phyloP scores from a whole-genome alignment of 768 basidiomycete species.

The Leucosporidium scottii region DNA sequence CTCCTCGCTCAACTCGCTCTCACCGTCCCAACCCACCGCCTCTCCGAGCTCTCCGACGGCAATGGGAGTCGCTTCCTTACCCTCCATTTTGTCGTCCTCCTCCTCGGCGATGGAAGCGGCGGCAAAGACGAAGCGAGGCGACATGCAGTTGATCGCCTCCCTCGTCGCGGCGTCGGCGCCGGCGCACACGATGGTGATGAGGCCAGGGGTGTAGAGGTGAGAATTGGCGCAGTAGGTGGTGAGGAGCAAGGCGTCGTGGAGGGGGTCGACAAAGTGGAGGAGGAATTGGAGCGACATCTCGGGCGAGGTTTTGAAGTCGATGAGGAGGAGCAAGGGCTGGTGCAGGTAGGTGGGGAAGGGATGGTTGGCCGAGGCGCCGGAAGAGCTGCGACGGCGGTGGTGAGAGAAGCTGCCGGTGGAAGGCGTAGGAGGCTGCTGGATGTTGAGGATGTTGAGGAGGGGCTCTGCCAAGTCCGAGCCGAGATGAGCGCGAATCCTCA shows the following conservation, averaged over 20 bases:
- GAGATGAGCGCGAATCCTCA: background rate
- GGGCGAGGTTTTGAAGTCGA: slow-evolving; percentile 9
- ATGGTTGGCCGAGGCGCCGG: background rate
- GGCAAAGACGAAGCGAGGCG: slow-evolving; percentile 16
- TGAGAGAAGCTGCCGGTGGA: background rate
- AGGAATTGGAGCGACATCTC: slow-evolving; percentile 11
- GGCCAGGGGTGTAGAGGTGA: background rate
- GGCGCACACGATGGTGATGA: slow-evolving; percentile 18
- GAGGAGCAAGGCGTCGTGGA: slow-evolving; percentile 19
- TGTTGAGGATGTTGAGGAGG: slow-evolving; percentile 5
- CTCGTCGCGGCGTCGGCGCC: slow-evolving; percentile 4
- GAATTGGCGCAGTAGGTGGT: slow-evolving; percentile 20
- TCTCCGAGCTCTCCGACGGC: background rate
- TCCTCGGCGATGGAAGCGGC: background rate
- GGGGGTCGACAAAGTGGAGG: slow-evolving; percentile 11
- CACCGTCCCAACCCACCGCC: slow-evolving; percentile 8
- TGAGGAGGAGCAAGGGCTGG: slow-evolving; percentile 10
- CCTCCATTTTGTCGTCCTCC: background rate
- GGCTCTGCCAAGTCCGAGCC: slow-evolving; percentile 6
- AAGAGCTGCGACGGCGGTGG: slow-evolving; percentile 16
- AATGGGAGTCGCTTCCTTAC: background rate
- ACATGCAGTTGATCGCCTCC: slow-evolving; percentile 3
- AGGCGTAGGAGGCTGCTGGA: background rate
- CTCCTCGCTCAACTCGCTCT: background rate
- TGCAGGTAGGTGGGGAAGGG: background rate